Conservation (phyloP, 805 yeast species). For the Nakazawaea laoshanensis region DNA sequence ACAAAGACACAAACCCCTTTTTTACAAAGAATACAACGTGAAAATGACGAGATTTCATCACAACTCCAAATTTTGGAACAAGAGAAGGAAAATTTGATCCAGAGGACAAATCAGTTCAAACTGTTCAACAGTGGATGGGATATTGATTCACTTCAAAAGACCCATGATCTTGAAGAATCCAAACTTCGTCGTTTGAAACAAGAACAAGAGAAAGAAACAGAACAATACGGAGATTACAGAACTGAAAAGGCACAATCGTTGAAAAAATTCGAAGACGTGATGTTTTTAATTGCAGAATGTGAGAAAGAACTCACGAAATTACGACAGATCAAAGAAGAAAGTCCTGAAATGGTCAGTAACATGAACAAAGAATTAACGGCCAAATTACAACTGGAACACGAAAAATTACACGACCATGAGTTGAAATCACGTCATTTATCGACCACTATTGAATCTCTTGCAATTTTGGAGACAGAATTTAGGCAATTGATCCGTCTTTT, state of each 20-base stretch:
- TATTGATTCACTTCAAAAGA: slow-evolving; percentile 27
- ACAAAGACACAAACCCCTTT: slow-evolving; percentile 70
- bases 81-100: slow-evolving; percentile 28
- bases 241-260: slow-evolving; percentile 50
- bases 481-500: slow-evolving; percentile 31
- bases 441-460: slow-evolving; percentile 50
- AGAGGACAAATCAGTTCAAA: slow-evolving; percentile 25
- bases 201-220: slow-evolving; percentile 51
- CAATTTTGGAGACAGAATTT: slow-evolving; percentile 39
- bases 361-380: slow-evolving; percentile 44
- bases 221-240: slow-evolving; percentile 58
- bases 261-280: slow-evolving; percentile 52
- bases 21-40: slow-evolving; percentile 52
- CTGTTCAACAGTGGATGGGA: slow-evolving; percentile 17
- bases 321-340: slow-evolving; percentile 49
- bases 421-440: slow-evolving; percentile 39
- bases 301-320: slow-evolving; percentile 53
- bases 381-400: slow-evolving; percentile 32
- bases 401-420: slow-evolving; percentile 32
- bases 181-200: slow-evolving; percentile 54
- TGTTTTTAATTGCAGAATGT: slow-evolving; percentile 46
- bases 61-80: slow-evolving; percentile 33
- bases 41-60: slow-evolving; percentile 41
- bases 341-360: slow-evolving; percentile 45
- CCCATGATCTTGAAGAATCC: slow-evolving; percentile 47